Evolutionary conservation across 768 basidiomycete species (phyloP).

Genomic region (Russula emetica): DNA sequence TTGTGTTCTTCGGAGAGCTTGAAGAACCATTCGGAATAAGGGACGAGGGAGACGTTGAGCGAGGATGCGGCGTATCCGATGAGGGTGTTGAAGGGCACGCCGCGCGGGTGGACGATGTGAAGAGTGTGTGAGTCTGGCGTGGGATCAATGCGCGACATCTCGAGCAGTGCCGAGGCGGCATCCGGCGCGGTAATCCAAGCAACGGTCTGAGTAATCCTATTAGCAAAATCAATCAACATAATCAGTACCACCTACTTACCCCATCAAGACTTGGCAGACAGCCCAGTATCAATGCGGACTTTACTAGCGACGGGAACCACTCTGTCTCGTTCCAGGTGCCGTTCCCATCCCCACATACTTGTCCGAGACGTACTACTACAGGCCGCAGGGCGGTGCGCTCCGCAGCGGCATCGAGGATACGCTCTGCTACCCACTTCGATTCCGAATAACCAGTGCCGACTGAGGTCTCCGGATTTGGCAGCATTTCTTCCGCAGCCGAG

Average conservation of each 20-base stretch:
- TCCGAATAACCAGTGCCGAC: slow-evolving; percentile 30
- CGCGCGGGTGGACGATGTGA: slow-evolving; percentile 30
- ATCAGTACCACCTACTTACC: slow-evolving; percentile 11
- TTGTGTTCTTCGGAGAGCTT: slow-evolving; percentile 25
- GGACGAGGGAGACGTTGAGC: slow-evolving; percentile 30
- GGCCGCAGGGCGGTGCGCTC: slow-evolving; percentile 23
- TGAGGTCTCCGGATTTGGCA: slow-evolving; percentile 22
- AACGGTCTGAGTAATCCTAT: slow-evolving; percentile 18
- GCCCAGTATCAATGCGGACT: slow-evolving; percentile 26
- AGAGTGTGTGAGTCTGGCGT: slow-evolving; percentile 17
- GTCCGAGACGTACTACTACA: slow-evolving; percentile 31
- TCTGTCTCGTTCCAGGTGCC: slow-evolving; percentile 32
- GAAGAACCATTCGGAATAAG: slow-evolving; percentile 30
- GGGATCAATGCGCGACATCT: slow-evolving; percentile 28
- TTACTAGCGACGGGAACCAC: slow-evolving; percentile 31
- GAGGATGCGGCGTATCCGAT: slow-evolving; percentile 24
- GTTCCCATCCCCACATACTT: slow-evolving; percentile 32
- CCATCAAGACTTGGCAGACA: slow-evolving; percentile 29
- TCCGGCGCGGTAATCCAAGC: slow-evolving; percentile 32
- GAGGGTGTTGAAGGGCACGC: slow-evolving; percentile 28
- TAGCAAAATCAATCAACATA: not conserved
- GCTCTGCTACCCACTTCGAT: slow-evolving; percentile 30
- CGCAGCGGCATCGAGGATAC: slow-evolving; percentile 29
- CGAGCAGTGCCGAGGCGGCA: slow-evolving; percentile 31
- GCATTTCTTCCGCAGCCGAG: slow-evolving; percentile 23